Evolutionary conservation across 306 rosid genomes (phyloP).

Genomic region (Betula pendula): DNA sequence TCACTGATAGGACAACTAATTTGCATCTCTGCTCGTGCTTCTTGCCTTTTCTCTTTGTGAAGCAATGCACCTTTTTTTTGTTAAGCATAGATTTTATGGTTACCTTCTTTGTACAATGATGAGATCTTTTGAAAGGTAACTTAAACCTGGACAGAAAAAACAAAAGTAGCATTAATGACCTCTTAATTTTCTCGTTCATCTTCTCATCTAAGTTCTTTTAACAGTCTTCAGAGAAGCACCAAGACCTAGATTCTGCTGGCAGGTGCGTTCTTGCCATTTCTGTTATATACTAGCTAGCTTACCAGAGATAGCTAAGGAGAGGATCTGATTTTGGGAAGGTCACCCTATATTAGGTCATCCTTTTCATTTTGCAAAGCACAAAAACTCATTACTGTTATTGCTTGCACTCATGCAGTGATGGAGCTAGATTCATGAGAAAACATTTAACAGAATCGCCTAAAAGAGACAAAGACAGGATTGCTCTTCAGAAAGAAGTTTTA

Average conservation of each 20-base stretch:
- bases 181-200: constrained; percentile 14
- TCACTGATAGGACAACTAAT: not conserved
- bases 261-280: constrained; percentile 25
- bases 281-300: not conserved
- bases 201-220: constrained; percentile 1
- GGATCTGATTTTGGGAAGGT: constrained; percentile 2
- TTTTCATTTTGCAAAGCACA: not conserved
- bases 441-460: constrained; percentile 18
- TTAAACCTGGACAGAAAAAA: not conserved
- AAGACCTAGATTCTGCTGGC: constrained; percentile 21
- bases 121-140: not conserved
- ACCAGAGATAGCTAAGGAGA: constrained; percentile 1
- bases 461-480: constrained; percentile 16
- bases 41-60: not conserved
- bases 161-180: not conserved
- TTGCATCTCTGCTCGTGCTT: not conserved
- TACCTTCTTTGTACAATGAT: not conserved
- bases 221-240: constrained; percentile 29
- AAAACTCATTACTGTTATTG: constrained; percentile 9
- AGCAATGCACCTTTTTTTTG: not conserved
- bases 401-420: constrained; percentile 23
- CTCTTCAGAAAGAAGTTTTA: constrained; percentile 33
- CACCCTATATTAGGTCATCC: not conserved
- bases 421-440: not conserved
- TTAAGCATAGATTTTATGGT: not conserved